Base-by-base conservation (phyloP, 305 asterid genomes). In the Petunia hybrid region DNA sequence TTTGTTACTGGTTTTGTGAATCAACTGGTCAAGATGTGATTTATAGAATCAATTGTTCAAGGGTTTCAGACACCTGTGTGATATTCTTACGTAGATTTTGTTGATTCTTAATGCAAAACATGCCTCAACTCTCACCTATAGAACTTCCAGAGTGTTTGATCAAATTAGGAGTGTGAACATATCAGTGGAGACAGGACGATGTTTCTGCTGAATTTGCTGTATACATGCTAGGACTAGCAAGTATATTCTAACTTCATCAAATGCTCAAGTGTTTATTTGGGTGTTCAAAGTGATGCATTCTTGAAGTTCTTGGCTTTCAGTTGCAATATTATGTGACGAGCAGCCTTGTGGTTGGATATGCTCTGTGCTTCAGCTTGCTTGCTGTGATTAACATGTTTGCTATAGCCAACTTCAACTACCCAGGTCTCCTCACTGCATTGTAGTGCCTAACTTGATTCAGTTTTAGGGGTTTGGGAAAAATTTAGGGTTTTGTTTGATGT, bases 381-480 rank as follows among this genome's bases (percentile, higher is more conserved):
- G 97, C 98, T 4, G 97, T 96, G 56, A 96, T 94, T 80, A 94
- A 96, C 89, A 96, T 94, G 81, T 94, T 95, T 64, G 98, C 98
- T 80, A 94, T 95, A 14, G 92, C 98, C 81, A 92, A 89, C 66
- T 96, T 96, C 67, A 93, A 93, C 76, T 96, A 92, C 89, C 99
- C 99, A 0, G 98, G 98, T 60, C 88, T 94, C 31, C 97, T 96
- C 83, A 94, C 98, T 43, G 95, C 97, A 40, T 89, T 96, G 40
- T 98, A 96, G 87, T 96, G 94, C 89, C 80, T 94, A 0, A 92
- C 97, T 82, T 22, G 31, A 22, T 22, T 96, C 99, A 35, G 95
- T 91, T 62, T 83, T 86, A 5, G 98, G 98, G 22, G 99, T 96
- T 75, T 96, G 87, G 83, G 85, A 82, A 83, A 71, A 83, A 89